Percentiles rank a stretch among this genome's conserved stretches.
These are phyloP conservation scores for Chalara sp. DNA, from an alignment of 2,329 filamentous ascomycete genomes.

Conservation along the genomic window DNA sequence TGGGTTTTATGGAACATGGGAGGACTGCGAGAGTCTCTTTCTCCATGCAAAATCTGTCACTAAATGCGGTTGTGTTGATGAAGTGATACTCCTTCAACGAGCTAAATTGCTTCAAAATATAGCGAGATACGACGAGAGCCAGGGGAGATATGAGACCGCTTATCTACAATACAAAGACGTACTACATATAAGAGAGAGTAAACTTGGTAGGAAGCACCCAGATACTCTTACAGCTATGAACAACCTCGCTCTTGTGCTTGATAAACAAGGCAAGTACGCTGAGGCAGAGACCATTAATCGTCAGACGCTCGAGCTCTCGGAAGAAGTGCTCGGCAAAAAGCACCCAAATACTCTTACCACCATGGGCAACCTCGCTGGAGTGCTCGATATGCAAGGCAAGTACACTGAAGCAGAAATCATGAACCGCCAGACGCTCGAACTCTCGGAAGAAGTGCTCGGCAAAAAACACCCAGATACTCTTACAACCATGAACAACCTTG, in stretches of 20 bases:
- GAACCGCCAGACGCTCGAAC: not conserved
- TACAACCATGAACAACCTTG: not conserved
- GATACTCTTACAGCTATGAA: not conserved
- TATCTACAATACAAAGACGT: not conserved
- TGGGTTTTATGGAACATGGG: conserved; percentile 6
- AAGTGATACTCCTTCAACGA: not conserved
- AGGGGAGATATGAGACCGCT: not conserved
- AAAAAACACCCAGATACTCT: not conserved
- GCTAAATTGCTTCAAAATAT: not conserved
- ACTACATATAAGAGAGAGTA: not conserved
- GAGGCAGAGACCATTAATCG: not conserved
- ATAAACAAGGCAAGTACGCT: not conserved
- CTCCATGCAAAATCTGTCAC: conserved; percentile 3
- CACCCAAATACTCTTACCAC: not conserved
- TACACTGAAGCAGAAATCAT: not conserved
- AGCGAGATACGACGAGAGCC: not conserved
- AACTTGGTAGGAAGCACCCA: not conserved
- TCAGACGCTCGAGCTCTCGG: not conserved
- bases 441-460: not conserved
- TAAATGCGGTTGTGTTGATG: not conserved
- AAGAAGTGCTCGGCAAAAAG: not conserved
- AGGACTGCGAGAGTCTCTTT: not conserved
- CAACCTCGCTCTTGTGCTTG: not conserved
- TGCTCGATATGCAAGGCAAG: not conserved
- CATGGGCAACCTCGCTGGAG: not conserved